Base-by-base conservation (phyloP, 345 rosid species). In the Murraya koenigii region DNA sequence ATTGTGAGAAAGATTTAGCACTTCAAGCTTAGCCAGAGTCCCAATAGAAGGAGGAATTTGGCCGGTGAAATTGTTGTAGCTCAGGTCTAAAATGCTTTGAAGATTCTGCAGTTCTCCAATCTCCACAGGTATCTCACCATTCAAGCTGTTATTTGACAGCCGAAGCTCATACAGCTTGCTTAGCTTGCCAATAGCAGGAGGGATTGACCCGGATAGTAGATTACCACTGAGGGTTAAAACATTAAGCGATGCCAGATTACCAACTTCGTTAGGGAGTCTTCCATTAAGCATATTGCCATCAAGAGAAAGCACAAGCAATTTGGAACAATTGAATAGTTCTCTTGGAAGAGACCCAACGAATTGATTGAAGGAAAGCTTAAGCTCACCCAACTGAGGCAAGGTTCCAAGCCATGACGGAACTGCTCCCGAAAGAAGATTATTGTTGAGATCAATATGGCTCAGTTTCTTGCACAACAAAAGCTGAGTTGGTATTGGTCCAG, bases 1-100 rank as follows among this genome's bases (percentile, higher is more conserved):
- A 79, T 94, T 94, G 71, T 91, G 92, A 47, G 99, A 96, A 35
- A 96, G 87, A 87, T 94, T 88, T 52, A 96, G 99, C 1, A 80
- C 82, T 86, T 91, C 98, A 7, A 94, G 93, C 86, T 89, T 96
- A 19, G 86, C 80, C 76, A 96, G 78, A 30, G 79, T 75, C 35
- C 92, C 94, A 26, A 94, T 81, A 3, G 97, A 87, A 49, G 94
- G 75, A 22, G 99, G 98, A 20, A 96, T 86, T 66, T 49, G 79
- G 49, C 97, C 95, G 0, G 86, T 83, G 38, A 96, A 87, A 78
- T 91, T 89, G 85, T 94, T 91, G 89, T 80, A 84, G 78, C 97
- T 89, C 81, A 96, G 89, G 75, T 94, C 92, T 60, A 96, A 86
- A 77, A 84, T 77, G 84, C 86, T 94, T 76, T 94, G 98, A 75